Evolutionary conservation across 306 rosid genomes (phyloP).

Genomic region (Prunus persica): Prunus_persica_NCBIv2 NC_034011.1:23061501-23062000

Average conservation of each 20-base stretch:
- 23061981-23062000: too few relatives aligned
- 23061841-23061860: not conserved
- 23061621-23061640: not conserved
- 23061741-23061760: not conserved
- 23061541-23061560: too few relatives aligned
- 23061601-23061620: not conserved
- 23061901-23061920: too few relatives aligned
- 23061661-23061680: not conserved
- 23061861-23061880: not conserved
- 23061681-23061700: not conserved
- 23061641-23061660: not conserved
- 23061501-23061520: not conserved
- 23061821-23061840: too few relatives aligned
- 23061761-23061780: not conserved
- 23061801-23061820: not conserved
- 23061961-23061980: fast-evolving
- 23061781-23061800: not conserved
- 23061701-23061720: too few relatives aligned
- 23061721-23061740: not conserved
- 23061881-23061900: too few relatives aligned
- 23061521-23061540: not conserved
- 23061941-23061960: too few relatives aligned
- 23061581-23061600: too few relatives aligned
- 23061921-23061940: too few relatives aligned
- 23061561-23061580: not conserved